Percentiles rank a stretch among this genome's conserved stretches.
Conservation (phyloP, 1,284 basidiomycete genomes). For the Ganoderma multipileum region DNA sequence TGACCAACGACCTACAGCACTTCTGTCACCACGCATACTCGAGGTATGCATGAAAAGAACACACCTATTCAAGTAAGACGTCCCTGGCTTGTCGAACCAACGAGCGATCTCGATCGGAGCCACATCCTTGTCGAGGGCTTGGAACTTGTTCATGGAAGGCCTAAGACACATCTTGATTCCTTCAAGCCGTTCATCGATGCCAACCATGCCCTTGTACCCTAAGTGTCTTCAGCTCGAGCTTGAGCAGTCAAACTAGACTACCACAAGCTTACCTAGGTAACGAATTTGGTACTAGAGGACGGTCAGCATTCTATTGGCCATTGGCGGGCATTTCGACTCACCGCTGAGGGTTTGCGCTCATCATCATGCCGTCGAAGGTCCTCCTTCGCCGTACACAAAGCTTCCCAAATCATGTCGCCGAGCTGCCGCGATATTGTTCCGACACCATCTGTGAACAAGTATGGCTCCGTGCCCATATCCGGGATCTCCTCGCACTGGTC, state of each 20-base stretch:
- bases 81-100: slow-evolving; percentile 61
- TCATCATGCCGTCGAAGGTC: slow-evolving; percentile 35
- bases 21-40: background rate
- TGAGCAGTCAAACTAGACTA: background rate
- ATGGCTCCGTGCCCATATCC: slow-evolving; percentile 54
- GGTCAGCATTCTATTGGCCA: slow-evolving; percentile 13
- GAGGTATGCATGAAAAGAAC: slow-evolving; percentile 15
- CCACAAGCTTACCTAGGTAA: slow-evolving; percentile 57
- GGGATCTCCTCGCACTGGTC: slow-evolving; percentile 65
- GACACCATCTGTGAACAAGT: slow-evolving; percentile 76
- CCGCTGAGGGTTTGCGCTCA: slow-evolving; percentile 61
- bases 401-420: slow-evolving; percentile 62
- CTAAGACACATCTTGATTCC: slow-evolving; percentile 68
- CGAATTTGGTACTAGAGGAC: slow-evolving; percentile 71
- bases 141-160: slow-evolving; percentile 78
- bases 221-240: background rate
- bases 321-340: slow-evolving; percentile 42
- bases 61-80: slow-evolving; percentile 70
- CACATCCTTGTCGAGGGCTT: slow-evolving; percentile 49
- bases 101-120: slow-evolving; percentile 76
- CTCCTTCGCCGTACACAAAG: slow-evolving; percentile 53
- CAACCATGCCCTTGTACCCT: slow-evolving; percentile 74
- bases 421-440: slow-evolving; percentile 75
- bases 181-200: slow-evolving; percentile 61
- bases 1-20: slow-evolving; percentile 62